A percentile compares a stretch with the other conserved stretches of the same genome.
These are phyloP conservation scores for Talaromyces albobiverticillius DNA, from an alignment of 2,329 filamentous ascomycete species.

Conservation along the genomic window DNA sequence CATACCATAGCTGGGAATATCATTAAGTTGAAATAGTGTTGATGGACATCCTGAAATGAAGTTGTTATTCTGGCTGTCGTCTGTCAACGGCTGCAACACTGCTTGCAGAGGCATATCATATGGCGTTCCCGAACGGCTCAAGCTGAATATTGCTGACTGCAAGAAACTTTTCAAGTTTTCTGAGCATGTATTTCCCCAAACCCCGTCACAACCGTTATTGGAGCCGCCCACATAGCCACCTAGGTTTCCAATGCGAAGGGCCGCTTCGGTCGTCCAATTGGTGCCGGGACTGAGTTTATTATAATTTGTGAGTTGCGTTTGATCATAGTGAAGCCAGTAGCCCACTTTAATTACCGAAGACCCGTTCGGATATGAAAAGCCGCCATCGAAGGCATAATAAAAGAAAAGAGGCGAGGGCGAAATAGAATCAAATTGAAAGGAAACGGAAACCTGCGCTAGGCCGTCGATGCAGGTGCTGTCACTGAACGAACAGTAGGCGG, in stretches of 20 bases:
- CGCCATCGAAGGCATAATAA: slow-evolving; percentile 35
- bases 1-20: slow-evolving; percentile 33
- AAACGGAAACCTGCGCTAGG: slow-evolving; percentile 34
- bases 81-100: slow-evolving; percentile 27
- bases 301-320: slow-evolving; percentile 22
- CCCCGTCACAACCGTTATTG: slow-evolving; percentile 37
- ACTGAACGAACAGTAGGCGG: slow-evolving; percentile 30
- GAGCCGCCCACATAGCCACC: slow-evolving; percentile 31
- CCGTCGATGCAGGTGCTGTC: slow-evolving; percentile 35
- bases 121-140: slow-evolving; percentile 24
- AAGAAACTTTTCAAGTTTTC: slow-evolving; percentile 28
- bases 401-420: slow-evolving; percentile 31
- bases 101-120: slow-evolving; percentile 30
- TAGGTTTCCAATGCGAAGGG: slow-evolving; percentile 35
- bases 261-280: slow-evolving; percentile 37
- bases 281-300: slow-evolving; percentile 19
- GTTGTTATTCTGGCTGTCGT: slow-evolving; percentile 9
- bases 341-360: slow-evolving; percentile 32
- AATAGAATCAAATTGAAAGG: slow-evolving; percentile 32
- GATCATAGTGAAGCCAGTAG: slow-evolving; percentile 36
- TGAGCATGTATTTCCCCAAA: slow-evolving; percentile 35
- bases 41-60: slow-evolving; percentile 29
- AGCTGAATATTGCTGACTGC: slow-evolving; percentile 25
- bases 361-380: slow-evolving; percentile 14
- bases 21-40: slow-evolving; percentile 30